A percentile compares a stretch with the other conserved stretches of the same genome.
Conservation (phyloP, 2,329 filamentous ascomycete species). For the Nigrospora osmanthi region DNA sequence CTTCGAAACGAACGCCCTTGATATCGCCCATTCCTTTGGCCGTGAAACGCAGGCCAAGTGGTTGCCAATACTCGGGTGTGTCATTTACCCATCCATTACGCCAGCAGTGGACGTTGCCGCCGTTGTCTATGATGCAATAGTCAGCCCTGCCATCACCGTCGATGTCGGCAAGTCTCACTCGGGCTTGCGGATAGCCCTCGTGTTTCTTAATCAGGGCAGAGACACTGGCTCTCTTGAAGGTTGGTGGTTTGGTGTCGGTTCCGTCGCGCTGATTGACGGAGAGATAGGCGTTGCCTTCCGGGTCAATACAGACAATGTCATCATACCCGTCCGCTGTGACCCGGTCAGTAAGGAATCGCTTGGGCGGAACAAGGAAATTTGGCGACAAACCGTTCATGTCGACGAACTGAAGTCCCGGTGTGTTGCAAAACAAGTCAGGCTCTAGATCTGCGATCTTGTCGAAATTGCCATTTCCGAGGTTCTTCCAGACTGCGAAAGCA, state of each 20-base stretch:
- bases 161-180: slow-evolving; percentile 22
- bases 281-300: slow-evolving; percentile 7
- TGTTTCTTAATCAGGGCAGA: slow-evolving; percentile 7
- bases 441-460: slow-evolving; percentile 9
- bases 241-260: slow-evolving; percentile 6
- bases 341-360: neutral
- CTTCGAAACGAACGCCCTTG: slow-evolving; percentile 11
- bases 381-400: slow-evolving; percentile 4
- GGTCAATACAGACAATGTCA: slow-evolving; percentile 20
- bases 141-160: slow-evolving; percentile 24
- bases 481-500: slow-evolving; percentile 3
- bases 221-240: slow-evolving; percentile 10
- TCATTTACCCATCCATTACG: slow-evolving; percentile 19
- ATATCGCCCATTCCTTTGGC: slow-evolving; percentile 11
- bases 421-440: neutral
- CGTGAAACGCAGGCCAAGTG: slow-evolving; percentile 14
- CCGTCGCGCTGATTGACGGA: slow-evolving; percentile 14
- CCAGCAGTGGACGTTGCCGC: slow-evolving; percentile 20
- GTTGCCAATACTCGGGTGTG: slow-evolving; percentile 23
- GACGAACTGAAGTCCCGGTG: slow-evolving; percentile 5
- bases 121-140: slow-evolving; percentile 17
- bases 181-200: slow-evolving; percentile 3
- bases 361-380: neutral
- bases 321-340: slow-evolving; percentile 13
- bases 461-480: slow-evolving; percentile 6